Evolutionary conservation across 352 stramenopile species (phyloP), one percentile per base, ranked within the genome.

Genomic region (Elongisporangium senticosum): DNA sequence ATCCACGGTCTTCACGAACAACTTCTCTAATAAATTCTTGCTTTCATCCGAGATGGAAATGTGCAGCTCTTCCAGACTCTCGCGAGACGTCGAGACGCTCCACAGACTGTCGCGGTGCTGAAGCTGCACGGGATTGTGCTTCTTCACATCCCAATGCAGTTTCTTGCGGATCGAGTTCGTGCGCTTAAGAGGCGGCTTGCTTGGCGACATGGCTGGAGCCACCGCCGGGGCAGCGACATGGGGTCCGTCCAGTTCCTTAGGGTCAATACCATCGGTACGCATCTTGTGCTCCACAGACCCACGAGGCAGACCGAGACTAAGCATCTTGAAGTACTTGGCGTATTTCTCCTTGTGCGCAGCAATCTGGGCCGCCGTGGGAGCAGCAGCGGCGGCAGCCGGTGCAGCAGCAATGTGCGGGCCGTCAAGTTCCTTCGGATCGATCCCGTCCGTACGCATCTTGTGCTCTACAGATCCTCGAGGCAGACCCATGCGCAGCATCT

Each of bases 151-250:
- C 85, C 85, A 95, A 58, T 95, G 85, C 10, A 95, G 67, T 53
- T 93, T 93, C 66, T 95, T 95, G 20, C 85, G 83, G 49, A 95
- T 88, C n/a, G 75, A 87, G 52, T 86, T 77, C 21, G 83, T 65
- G 5, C 77, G 75, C 58, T 89, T 90, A 33, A 83, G 58, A 26
- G 66, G 61, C 1, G 66, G 61, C 39, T 60, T 56, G 7, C 4
- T 39, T 7, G 39, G 13, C 5, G 22, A 21, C 2, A 61, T 24
- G 11, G 52, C 49, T 7, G 24, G 2, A 6, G 51, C 15, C 2
- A 58, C 10, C 28, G 24, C 20, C 5, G 55, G 20, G 13, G 55
- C 55, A 20, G 61, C 48, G 21, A 59, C 53, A 54, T 65, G 15
- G 23, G 71, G 63, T 26, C 61, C 69, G 13, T 74, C 66, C 0